Evolutionary conservation across 2,329 filamentous ascomycete genomes (phyloP), one percentile per base, ranked within the genome.

Genomic region (Aspergillus pseudonomiae): DNA sequence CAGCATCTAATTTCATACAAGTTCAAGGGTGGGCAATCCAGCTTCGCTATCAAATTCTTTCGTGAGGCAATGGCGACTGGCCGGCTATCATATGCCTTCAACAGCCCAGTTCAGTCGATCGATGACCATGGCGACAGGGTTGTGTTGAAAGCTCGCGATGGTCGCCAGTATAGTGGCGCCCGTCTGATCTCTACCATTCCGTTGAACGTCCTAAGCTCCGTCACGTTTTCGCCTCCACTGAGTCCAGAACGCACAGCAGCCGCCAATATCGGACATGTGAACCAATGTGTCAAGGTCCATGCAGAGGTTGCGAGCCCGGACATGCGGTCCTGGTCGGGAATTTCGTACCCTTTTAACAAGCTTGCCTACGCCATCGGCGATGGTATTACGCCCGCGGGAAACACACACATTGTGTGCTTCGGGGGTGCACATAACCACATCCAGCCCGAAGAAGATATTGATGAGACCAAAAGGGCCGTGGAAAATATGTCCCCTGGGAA

Each of bases 361-460:
- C 73, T 84, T 0, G 73, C 76, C 4, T 83, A 81, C 53, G 79
- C 75, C 0, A 77, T 82, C 6, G 83, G 79, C 0, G 82, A 84
- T 60, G 82, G 83, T 0, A 77, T 74, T 0, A 82, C 80, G 0
- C 78, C 79, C 0, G 75, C 76, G 0, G 81, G 82, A 0, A 83
- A 84, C 45, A 83, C 82, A 0, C 82, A 84, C 41, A 70, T 84
- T 1, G 82, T 84, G 0, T 75, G 76, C 1, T 84, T 85, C 57
- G 81, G 82, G 0, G 78, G 77, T 0, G 66, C 75, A 2, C 68
- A 77, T 14, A 80, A 80, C n/a, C 80, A 82, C 43, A 77, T 84
- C 5, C 72, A 82, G 2, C 80, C 80, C 0, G 81, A 83, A 14
- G 78, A 80, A 7, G 70, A 82, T 50, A 73, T 82, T 2, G 63